Evolutionary conservation across 306 rosid genomes (phyloP).

Genomic region (Fagus crenata): DNA sequence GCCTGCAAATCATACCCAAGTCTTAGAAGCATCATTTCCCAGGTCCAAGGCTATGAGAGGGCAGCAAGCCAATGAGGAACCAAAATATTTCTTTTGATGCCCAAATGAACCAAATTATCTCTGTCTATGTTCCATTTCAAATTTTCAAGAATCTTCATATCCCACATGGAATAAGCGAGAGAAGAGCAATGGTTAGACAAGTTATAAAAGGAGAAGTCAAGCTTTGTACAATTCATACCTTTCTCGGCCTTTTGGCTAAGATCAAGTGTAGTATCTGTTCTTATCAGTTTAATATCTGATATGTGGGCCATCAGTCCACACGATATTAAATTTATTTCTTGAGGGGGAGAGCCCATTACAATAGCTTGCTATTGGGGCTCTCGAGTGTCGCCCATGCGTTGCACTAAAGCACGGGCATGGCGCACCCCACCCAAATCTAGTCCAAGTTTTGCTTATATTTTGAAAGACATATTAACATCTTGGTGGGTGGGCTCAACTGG

Average conservation of each 20-base stretch:
- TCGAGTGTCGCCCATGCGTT: neutral
- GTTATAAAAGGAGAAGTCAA: neutral
- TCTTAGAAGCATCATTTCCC: neutral
- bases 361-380: neutral
- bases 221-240: neutral
- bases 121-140: no score
- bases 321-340: neutral
- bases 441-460: no score
- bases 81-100: neutral
- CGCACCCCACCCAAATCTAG: neutral
- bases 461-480: conserved; percentile 42
- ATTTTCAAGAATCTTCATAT: neutral
- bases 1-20: neutral
- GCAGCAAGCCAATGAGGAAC: neutral
- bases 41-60: neutral
- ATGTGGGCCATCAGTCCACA: neutral
- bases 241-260: conserved; percentile 10
- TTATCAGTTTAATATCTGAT: no score
- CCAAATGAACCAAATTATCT: no score
- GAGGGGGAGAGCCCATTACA: neutral
- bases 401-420: neutral
- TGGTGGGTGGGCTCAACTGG: conserved; percentile 93
- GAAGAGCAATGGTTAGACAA: neutral
- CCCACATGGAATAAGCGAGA: neutral
- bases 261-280: neutral